Percentiles rank a stretch among this genome's conserved stretches.
phyloP scores from a whole-genome alignment of 257 asterid genomes.

The Sherardia arvensis region DNA sequence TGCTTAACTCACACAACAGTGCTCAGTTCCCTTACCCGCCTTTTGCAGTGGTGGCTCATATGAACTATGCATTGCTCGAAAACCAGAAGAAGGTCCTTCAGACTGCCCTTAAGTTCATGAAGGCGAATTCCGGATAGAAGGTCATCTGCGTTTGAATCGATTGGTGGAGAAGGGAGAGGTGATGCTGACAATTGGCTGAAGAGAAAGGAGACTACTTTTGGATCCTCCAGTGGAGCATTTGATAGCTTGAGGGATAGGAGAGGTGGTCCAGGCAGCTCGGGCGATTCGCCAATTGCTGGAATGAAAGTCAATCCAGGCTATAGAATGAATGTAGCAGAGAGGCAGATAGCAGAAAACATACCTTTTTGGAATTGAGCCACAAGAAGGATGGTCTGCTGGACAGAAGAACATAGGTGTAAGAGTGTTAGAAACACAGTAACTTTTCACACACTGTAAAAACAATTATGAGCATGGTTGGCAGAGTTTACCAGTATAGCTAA shows the following conservation, averaged over 20 bases:
- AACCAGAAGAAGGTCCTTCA: constrained; percentile 49
- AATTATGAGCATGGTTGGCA: not conserved
- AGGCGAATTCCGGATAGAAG: constrained; percentile 80
- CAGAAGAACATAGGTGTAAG: no score
- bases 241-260: constrained; percentile 75
- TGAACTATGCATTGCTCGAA: constrained; percentile 67
- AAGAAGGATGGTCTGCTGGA: no score
- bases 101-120: constrained; percentile 61
- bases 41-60: constrained; percentile 36
- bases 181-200: constrained; percentile 66
- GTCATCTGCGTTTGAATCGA: constrained; percentile 39
- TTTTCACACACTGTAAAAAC: not conserved
- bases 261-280: constrained; percentile 31
- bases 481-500: constrained; percentile 18
- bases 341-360: no score
- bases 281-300: constrained; percentile 21
- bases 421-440: not conserved
- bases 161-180: constrained; percentile 48
- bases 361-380: no score
- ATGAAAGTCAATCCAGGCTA: no score
- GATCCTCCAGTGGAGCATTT: constrained; percentile 42
- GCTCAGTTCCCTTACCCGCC: constrained; percentile 59
- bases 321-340: no score
- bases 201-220: constrained; percentile 48
- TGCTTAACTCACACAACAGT: constrained; percentile 76